These are phyloP conservation scores for Wakefieldia striispora DNA, from an alignment of 768 basidiomycete species.

Conservation along the genomic window DNA sequence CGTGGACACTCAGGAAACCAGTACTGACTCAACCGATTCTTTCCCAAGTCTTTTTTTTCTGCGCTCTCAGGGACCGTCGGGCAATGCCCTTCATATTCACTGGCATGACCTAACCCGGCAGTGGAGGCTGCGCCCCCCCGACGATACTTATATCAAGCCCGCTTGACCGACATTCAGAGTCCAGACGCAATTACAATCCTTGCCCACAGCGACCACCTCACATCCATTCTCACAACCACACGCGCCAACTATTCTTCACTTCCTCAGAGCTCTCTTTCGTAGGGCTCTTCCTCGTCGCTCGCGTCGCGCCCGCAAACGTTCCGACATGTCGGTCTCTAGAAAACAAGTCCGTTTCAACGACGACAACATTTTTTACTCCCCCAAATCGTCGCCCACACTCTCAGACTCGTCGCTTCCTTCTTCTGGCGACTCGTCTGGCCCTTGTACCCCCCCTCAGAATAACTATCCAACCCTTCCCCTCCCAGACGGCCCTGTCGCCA, in stretches of 20 bases:
- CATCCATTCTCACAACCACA: slow-evolving; percentile 18
- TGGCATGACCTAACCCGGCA: slow-evolving; percentile 4
- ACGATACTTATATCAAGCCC: slow-evolving; percentile 15
- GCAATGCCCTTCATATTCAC: slow-evolving; percentile 23
- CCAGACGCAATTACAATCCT: slow-evolving; percentile 1
- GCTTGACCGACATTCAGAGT: neutral
- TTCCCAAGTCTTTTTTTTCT: slow-evolving; percentile 12
- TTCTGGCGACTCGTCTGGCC: slow-evolving; percentile 28
- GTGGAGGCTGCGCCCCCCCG: slow-evolving; percentile 26
- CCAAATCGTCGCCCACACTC: slow-evolving; percentile 24
- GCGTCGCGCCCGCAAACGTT: neutral
- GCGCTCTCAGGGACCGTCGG: slow-evolving; percentile 14
- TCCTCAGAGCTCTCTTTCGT: slow-evolving; percentile 9
- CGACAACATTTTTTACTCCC: slow-evolving; percentile 34
- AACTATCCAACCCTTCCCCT: slow-evolving; percentile 16
- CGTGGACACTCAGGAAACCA: slow-evolving; percentile 13
- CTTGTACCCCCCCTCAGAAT: slow-evolving; percentile 30
- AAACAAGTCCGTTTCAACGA: slow-evolving; percentile 34
- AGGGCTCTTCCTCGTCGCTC: slow-evolving; percentile 12
- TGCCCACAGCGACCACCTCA: slow-evolving; percentile 11
- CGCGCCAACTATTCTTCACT: slow-evolving; percentile 8
- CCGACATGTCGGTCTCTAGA: slow-evolving; percentile 17
- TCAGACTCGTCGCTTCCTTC: slow-evolving; percentile 32
- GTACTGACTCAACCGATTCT: slow-evolving; percentile 15
- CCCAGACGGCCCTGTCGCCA: slow-evolving; percentile 27